phyloP scores from a whole-genome alignment of 768 basidiomycete species.

The Glaciozyma antarctica region DNA sequence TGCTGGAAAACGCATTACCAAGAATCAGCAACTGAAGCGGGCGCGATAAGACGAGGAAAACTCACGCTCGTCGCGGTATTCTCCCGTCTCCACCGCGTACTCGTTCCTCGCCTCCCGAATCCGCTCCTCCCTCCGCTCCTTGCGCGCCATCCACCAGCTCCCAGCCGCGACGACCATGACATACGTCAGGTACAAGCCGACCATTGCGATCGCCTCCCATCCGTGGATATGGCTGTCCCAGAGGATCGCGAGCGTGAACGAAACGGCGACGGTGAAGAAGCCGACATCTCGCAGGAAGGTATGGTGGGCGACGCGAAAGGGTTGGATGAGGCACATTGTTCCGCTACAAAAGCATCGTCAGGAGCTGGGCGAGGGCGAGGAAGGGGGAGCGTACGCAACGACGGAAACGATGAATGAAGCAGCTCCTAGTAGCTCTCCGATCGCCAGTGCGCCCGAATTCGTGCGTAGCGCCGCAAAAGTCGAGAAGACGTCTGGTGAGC shows the following conservation, averaged over 20 bases:
- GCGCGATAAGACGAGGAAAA: no score
- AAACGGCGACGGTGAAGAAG: conserved; percentile 79
- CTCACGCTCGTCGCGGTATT: conserved; percentile 6
- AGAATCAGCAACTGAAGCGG: neutral
- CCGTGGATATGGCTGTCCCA: conserved; percentile 61
- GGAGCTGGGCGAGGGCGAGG: neutral
- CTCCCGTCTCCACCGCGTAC: conserved; percentile 39
- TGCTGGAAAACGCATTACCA: no score
- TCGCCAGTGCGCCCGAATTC: conserved; percentile 74
- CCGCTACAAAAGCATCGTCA: conserved; percentile 42
- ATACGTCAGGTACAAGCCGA: conserved; percentile 67
- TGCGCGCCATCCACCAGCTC: conserved; percentile 58
- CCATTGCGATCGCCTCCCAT: conserved; percentile 64
- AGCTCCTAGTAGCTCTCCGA: conserved; percentile 90
- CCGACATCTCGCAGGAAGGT: conserved; percentile 89
- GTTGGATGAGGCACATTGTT: conserved; percentile 93
- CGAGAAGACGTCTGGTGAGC: conserved; percentile 90
- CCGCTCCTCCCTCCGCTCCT: conserved; percentile 53
- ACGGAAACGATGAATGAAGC: conserved; percentile 92
- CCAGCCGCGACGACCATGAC: conserved; percentile 64
- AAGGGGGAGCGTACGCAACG: conserved; percentile 52
- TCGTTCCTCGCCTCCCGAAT: conserved; percentile 41
- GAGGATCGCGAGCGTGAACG: conserved; percentile 64
- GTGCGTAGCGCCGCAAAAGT: conserved; percentile 87
- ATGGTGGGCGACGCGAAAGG: conserved; percentile 68